A percentile compares a stretch with the other conserved stretches of the same genome.
Conservation (phyloP, 108 stramenopile genomes). For the Mayamaea pseudoterrestris region DNA sequence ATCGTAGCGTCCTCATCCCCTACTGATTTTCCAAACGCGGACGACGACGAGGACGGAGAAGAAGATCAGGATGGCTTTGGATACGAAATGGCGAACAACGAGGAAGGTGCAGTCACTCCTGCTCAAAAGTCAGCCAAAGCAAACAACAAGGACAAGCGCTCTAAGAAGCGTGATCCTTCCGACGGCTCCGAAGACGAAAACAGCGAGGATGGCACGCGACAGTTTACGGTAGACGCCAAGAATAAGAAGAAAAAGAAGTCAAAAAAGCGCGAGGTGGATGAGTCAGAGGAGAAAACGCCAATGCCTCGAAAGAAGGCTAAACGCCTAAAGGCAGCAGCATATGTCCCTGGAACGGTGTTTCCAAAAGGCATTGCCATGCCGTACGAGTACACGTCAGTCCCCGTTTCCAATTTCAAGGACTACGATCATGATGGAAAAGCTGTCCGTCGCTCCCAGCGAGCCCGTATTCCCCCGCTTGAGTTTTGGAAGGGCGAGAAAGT, state of each 20-base stretch:
- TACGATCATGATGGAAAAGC: conserved; percentile 27
- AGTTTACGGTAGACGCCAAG: not conserved
- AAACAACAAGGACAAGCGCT: not conserved
- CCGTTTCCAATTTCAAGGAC: conserved; percentile 48
- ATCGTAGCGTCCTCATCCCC: not conserved
- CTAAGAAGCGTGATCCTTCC: not conserved
- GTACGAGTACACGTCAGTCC: conserved; percentile 30
- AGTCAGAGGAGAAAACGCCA: not conserved
- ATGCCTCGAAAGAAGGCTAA: conserved; percentile 1
- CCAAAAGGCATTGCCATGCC: conserved; percentile 43
- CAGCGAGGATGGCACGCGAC: not conserved
- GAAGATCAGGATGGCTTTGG: conserved; percentile 9
- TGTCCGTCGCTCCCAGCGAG: conserved; percentile 46
- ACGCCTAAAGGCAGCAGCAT: conserved; percentile 19
- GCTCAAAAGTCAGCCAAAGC: conserved; percentile 2
- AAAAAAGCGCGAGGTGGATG: too few relatives aligned
- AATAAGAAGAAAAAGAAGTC: conserved; percentile 2
- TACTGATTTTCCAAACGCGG: not conserved
- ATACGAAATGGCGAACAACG: conserved; percentile 2
- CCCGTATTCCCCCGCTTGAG: conserved; percentile 42
- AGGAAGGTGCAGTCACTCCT: not conserved
- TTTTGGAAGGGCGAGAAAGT: conserved; percentile 86
- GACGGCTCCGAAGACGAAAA: not conserved
- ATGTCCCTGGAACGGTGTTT: conserved; percentile 22
- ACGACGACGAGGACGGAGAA: conserved; percentile 11